Evolutionary conservation across 495 filamentous ascomycete species (phyloP), one percentile per base, ranked within the genome.

Genomic region (Aspergillus bertholletiae): DNA sequence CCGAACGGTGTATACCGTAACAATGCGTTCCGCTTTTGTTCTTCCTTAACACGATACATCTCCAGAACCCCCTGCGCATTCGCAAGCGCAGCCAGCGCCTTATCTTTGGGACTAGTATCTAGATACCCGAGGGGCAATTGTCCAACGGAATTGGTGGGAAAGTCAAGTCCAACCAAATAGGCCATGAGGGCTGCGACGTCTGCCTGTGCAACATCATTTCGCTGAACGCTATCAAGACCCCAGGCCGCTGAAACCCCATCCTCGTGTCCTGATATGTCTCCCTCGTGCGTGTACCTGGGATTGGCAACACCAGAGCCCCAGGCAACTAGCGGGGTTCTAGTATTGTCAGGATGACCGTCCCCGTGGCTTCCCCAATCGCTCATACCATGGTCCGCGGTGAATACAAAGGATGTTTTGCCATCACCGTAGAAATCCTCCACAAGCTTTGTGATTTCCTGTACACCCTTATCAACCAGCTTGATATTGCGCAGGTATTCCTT

Each of bases 331-430:
- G 94, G 94, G 21, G 94, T 99, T 26, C 94, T 80, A 2, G 94
- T 99, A 59, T 99, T 99, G 66, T 99, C 90, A 1, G 94, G 94
- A 72, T 99, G 94, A 20, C 94, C 94, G 66, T 99, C 94, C 40
- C 94, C 94, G 64, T 99, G 94, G 57, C 90, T 96, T 12, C 94
- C 94, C 88, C 88, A 96, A 72, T 99, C 95, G 64, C 89, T 96
- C 93, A 99, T 99, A 11, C 94, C 94, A 73, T 99, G 94, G 61
- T 99, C 94, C 2, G 94, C 94, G 9, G 95, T 99, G 68, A 99
- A 99, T 13, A 99, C 84, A 64, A 89, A 99, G 1, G 95, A 90
- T 0, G 95, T 97, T 72, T 94, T 86, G 12, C 80, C 88, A 66
- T 99, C 95, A n/a, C 69, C 78, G 62, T 96, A 99, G 66, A 97